Evolutionary conservation across 1,284 basidiomycete species (phyloP), one percentile per base, ranked within the genome.

Genomic region (Gastroboletus turbinatus): DNA sequence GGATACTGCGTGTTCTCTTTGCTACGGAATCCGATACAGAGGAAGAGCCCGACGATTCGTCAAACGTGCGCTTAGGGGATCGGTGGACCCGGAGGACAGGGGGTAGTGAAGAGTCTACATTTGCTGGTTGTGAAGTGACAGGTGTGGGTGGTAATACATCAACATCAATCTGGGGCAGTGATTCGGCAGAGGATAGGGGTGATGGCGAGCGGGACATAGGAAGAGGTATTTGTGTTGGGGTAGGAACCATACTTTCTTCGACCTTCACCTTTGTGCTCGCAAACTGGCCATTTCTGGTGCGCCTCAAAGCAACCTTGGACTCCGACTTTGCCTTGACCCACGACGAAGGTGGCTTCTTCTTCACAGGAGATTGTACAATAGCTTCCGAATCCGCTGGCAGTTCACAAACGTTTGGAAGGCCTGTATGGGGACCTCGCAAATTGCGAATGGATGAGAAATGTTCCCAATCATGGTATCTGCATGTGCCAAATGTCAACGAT

Each of bases 371-470:
- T 30, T 63, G 56, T 38, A 56, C 57, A 46, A 62, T 55, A 53
- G 56, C 59, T 17, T 63, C 64, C 67, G 72, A 57, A 27, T 66
- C 63, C 3, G 67, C 73, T 14, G 77, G 71, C 1, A 77, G 72
- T 69, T 93, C 90, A 46, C 76, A 71, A 13, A 94, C 84, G 53
- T 78, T 75, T 4, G 94, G 93, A 5, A 88, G 75, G 7, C 92
- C 94, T 0, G 82, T 76, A 66, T 95, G 92, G 0, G 94, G 94
- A 3, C 93, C 93, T n/a, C 79, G 79, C 33, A 94, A 74, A 69
- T 91, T 94, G 39, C 93, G 88, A 51, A 96, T 89, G 21, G 90
- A 92, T n/a, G 91, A 94, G 68, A 95, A 96, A 70, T 96, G 94
- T 67, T 96, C 92, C 92, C 91, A 95, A 65, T 93, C 91, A 67